phyloP scores from a whole-genome alignment of 2,329 filamentous ascomycete genomes.

The Aspergillus aculeatus region DNA sequence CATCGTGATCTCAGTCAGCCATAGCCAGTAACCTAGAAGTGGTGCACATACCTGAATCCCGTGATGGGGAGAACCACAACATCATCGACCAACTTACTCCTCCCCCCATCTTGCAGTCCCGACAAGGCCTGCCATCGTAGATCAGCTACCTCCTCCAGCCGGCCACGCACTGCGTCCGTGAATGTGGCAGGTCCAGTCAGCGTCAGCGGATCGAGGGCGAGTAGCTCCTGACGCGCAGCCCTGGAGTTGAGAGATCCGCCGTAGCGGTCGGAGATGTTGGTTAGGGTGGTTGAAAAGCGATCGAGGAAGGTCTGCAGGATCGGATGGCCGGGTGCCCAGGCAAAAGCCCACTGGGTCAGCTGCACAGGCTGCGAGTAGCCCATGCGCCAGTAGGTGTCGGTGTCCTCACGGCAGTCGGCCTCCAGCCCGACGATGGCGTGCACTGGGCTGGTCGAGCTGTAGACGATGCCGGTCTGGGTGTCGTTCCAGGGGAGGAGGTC shows the following conservation, averaged over 20 bases:
- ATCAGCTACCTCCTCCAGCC: slow-evolving; percentile 22
- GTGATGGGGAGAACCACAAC: slow-evolving; percentile 37
- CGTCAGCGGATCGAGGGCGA: slow-evolving; percentile 27
- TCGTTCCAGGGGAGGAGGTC: slow-evolving; percentile 32
- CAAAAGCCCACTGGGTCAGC: slow-evolving; percentile 35
- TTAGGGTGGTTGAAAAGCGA: slow-evolving; percentile 15
- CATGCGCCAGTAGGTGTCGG: slow-evolving; percentile 34
- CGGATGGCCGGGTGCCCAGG: slow-evolving; percentile 27
- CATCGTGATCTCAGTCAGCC: background rate
- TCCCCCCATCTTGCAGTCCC: slow-evolving; percentile 28
- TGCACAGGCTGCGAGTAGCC: slow-evolving; percentile 35
- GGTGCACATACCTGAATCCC: slow-evolving; percentile 29
- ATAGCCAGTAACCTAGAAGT: background rate
- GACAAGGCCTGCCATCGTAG: slow-evolving; percentile 34
- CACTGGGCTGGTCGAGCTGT: slow-evolving; percentile 22
- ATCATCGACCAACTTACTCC: slow-evolving; percentile 31
- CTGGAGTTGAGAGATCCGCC: background rate
- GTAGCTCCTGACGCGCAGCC: slow-evolving; percentile 15
- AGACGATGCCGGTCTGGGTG: slow-evolving; percentile 18
- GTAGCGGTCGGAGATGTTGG: background rate
- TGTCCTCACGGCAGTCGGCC: slow-evolving; percentile 28
- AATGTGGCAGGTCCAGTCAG: slow-evolving; percentile 35
- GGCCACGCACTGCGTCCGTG: slow-evolving; percentile 25
- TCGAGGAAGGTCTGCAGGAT: slow-evolving; percentile 29
- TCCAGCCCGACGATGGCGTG: slow-evolving; percentile 32